These are phyloP conservation scores for Apiotrichum gamsii DNA, from an alignment of 1,284 basidiomycete species.

Conservation along the genomic window DNA sequence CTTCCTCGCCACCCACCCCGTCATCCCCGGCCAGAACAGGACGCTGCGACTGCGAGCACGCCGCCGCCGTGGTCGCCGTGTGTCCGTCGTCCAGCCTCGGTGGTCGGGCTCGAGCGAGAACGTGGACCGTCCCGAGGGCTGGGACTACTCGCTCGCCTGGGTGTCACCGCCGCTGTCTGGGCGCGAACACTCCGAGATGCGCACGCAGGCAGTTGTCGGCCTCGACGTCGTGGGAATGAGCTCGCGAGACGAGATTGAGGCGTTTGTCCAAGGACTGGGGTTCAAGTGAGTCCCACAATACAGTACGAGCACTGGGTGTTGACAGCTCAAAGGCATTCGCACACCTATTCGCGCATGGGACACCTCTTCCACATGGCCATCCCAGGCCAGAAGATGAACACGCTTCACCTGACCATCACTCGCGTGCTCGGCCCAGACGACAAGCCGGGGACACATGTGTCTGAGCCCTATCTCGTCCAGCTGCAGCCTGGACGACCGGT, in stretches of 20 bases:
- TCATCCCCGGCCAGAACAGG: slow-evolving; percentile 28
- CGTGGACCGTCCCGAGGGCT: slow-evolving; percentile 3
- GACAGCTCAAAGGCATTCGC: slow-evolving; percentile 25
- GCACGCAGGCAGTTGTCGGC: slow-evolving; percentile 29
- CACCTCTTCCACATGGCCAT: slow-evolving; percentile 37
- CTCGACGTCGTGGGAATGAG: slow-evolving; percentile 27
- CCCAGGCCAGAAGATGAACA: slow-evolving; percentile 17
- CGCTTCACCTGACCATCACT: slow-evolving; percentile 33
- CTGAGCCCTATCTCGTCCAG: slow-evolving; percentile 36
- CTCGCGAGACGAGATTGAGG: slow-evolving; percentile 25
- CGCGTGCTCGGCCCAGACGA: slow-evolving; percentile 12
- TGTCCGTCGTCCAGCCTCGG: background rate
- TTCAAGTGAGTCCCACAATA: slow-evolving; percentile 30
- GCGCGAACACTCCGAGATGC: slow-evolving; percentile 35
- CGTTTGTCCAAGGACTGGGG: slow-evolving; percentile 31
- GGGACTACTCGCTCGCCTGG: slow-evolving; percentile 27
- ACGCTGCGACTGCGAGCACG: slow-evolving; percentile 18
- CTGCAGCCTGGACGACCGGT: slow-evolving; percentile 33
- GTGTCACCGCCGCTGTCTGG: slow-evolving; percentile 26
- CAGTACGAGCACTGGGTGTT: background rate
- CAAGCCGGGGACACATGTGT: slow-evolving; percentile 1
- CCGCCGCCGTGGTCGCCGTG: background rate
- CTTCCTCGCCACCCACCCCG: slow-evolving; percentile 28
- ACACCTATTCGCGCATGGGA: slow-evolving; percentile 27
- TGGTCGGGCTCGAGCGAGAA: background rate